Conservation (phyloP, 345 rosid species). For the Iberis pinnata region DNA sequence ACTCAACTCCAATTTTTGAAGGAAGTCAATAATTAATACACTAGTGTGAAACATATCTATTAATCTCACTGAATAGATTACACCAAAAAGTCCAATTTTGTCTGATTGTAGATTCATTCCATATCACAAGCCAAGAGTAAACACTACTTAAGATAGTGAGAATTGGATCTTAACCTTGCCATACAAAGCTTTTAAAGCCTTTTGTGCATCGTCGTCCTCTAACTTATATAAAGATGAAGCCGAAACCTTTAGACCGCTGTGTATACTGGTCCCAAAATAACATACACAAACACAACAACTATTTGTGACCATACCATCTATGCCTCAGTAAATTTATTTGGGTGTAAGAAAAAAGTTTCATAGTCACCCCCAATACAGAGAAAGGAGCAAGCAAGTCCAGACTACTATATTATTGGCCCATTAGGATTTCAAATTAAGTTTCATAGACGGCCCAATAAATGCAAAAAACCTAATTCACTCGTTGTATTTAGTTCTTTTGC, state of each 20-base stretch:
- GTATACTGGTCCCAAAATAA: conserved; percentile 35
- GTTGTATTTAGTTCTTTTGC: conserved; percentile 12
- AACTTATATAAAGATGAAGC: too few species aligned
- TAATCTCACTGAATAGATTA: too few species aligned
- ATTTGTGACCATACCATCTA: too few species aligned
- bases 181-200: conserved; percentile 55
- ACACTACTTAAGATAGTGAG: not conserved
- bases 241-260: conserved; percentile 62
- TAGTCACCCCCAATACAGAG: too few species aligned
- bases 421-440: too few species aligned
- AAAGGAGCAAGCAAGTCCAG: not conserved
- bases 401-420: not conserved
- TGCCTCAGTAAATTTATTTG: too few species aligned
- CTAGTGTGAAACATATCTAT: too few species aligned
- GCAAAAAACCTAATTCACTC: conserved; percentile 19
- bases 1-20: not conserved
- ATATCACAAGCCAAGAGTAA: too few species aligned
- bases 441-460: not conserved
- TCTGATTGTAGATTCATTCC: too few species aligned
- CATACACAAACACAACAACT: conserved; percentile 1
- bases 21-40: too few species aligned
- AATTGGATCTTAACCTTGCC: conserved; percentile 45
- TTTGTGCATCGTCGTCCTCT: conserved; percentile 39
- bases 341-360: too few species aligned
- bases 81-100: too few species aligned